Conservation (phyloP, 164 flowering plant genomes). For the Vitis cinerea region DNA sequence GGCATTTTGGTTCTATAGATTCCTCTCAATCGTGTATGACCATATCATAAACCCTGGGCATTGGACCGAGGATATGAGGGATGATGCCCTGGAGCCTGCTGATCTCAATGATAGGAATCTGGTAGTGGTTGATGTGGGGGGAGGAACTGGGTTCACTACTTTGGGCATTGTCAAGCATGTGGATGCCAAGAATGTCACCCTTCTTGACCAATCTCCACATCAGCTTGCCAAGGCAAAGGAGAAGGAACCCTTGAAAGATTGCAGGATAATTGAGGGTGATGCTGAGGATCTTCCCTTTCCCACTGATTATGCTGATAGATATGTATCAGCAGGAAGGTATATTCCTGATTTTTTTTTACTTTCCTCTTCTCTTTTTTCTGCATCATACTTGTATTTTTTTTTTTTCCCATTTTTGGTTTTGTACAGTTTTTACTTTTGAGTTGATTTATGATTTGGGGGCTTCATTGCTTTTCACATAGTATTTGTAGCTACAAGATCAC, state of each 20-base stretch:
- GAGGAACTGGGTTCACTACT: constrained; percentile 77
- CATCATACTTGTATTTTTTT: background rate
- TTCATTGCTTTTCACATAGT: too few species aligned
- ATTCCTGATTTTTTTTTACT: background rate
- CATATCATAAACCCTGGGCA: constrained; percentile 68
- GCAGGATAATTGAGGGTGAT: constrained; percentile 68
- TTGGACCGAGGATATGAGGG: constrained; percentile 91
- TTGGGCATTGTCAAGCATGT: constrained; percentile 74
- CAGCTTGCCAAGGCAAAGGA: constrained; percentile 82
- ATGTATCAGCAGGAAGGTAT: constrained; percentile 78
- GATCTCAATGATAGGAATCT: constrained; percentile 48
- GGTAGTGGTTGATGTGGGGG: constrained; percentile 77
- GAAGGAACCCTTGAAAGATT: constrained; percentile 67
- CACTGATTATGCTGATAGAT: constrained; percentile 74
- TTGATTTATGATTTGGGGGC: background rate
- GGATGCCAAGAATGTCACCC: constrained; percentile 75
- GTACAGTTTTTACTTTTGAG: background rate
- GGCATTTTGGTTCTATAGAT: constrained; percentile 80
- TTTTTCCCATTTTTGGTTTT: background rate
- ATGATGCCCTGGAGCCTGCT: constrained; percentile 71
- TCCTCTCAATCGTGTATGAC: constrained; percentile 71
- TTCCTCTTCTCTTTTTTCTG: background rate
- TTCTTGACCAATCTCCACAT: constrained; percentile 80
- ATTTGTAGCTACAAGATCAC: too few species aligned
- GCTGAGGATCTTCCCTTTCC: constrained; percentile 77